A percentile compares a stretch with the other conserved stretches of the same genome.
phyloP scores from a whole-genome alignment of 768 basidiomycete species.

The Pulveroboletus sp. region DNA sequence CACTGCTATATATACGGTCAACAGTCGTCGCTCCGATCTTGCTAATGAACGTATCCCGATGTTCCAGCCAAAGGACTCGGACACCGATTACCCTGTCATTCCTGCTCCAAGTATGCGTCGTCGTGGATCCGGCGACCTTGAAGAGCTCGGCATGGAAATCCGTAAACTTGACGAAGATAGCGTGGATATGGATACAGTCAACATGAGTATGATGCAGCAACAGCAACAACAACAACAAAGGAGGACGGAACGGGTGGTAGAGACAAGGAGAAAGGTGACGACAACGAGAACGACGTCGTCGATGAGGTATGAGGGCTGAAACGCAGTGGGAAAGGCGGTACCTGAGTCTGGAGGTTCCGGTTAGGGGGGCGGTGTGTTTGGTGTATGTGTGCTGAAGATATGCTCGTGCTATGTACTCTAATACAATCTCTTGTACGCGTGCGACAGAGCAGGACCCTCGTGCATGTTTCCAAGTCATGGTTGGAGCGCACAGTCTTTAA shows the following conservation, averaged over 20 bases:
- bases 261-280: constrained; percentile 45
- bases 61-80: constrained; percentile 39
- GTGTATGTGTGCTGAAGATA: not conserved
- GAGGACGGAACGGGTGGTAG: constrained; percentile 59
- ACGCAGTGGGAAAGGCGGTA: not conserved
- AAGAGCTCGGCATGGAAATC: constrained; percentile 62
- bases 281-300: constrained; percentile 46
- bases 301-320: constrained; percentile 53
- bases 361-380: not conserved
- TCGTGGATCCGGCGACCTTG: constrained; percentile 38
- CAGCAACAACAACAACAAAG: constrained; percentile 1
- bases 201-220: not conserved
- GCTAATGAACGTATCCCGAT: constrained; percentile 73
- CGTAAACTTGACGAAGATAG: constrained; percentile 54
- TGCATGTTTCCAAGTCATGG: too few species aligned
- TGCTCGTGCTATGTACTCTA: not conserved
- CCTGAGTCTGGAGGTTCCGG: not conserved
- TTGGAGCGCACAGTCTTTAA: too few species aligned
- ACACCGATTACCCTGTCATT: constrained; percentile 42
- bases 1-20: not conserved
- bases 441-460: too few species aligned
- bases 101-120: constrained; percentile 64
- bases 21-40: constrained; percentile 68
- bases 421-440: not conserved
- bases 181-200: not conserved